Conservation (phyloP, 192 early-diverging fungal genomes). For the Coemansia sp. region DNA sequence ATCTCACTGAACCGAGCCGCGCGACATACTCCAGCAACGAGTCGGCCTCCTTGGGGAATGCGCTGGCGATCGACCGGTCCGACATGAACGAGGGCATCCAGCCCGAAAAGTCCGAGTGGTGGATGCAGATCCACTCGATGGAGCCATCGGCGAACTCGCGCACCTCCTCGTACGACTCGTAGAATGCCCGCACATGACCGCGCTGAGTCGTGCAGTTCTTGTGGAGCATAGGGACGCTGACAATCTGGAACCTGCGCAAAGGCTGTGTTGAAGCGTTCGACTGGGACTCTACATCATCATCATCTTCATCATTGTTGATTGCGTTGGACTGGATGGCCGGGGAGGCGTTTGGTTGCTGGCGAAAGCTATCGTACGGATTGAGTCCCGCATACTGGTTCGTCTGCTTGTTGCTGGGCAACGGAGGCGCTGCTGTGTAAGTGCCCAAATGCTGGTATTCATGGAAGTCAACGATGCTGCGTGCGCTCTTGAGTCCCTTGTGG, state of each 20-base stretch:
- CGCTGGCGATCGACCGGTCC: slow-evolving; percentile 33
- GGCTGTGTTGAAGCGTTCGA: not conserved
- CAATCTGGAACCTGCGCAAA: slow-evolving; percentile 36
- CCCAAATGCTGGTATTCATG: slow-evolving; percentile 7
- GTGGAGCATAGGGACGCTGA: slow-evolving; percentile 32
- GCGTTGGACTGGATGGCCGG: not conserved
- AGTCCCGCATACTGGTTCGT: slow-evolving; percentile 21
- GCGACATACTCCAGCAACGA: slow-evolving; percentile 29
- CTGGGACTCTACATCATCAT: not conserved
- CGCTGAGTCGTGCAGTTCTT: slow-evolving; percentile 20
- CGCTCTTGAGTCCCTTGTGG: slow-evolving; percentile 12
- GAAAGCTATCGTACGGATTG: slow-evolving; percentile 5
- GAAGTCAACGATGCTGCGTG: slow-evolving; percentile 18
- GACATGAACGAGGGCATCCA: slow-evolving; percentile 46
- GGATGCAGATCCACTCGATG: slow-evolving; percentile 42
- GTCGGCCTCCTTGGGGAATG: slow-evolving; percentile 43
- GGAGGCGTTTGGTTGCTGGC: not conserved
- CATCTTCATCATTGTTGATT: not conserved
- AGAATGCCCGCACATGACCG: slow-evolving; percentile 39
- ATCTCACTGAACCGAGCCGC: too few species aligned
- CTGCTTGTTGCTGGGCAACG: not conserved
- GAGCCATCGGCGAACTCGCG: slow-evolving; percentile 34
- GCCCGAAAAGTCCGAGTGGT: slow-evolving; percentile 47
- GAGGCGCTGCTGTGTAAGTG: not conserved
- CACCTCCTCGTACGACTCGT: slow-evolving; percentile 46